phyloP scores from a whole-genome alignment of 2,329 filamentous ascomycete species.

The Cryphonectria carpinicola region DNA sequence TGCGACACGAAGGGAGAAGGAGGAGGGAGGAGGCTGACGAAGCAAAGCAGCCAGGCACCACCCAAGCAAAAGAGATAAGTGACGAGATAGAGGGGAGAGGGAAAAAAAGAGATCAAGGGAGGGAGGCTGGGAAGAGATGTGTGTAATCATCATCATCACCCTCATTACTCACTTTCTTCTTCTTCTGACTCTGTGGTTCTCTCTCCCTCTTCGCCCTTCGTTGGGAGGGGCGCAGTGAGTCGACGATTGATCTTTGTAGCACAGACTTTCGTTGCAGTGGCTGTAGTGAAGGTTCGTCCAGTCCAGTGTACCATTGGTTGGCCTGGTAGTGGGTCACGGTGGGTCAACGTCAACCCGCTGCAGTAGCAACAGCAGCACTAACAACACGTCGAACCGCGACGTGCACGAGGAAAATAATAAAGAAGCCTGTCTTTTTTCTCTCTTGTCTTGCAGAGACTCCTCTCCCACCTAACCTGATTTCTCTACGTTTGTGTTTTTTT shows the following conservation, averaged over 20 bases:
- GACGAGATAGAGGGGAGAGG: not conserved
- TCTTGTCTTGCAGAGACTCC: not conserved
- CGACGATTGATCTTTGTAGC: not conserved
- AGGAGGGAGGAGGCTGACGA: constrained; percentile 7
- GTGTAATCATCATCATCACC: not conserved
- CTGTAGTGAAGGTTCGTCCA: not conserved
- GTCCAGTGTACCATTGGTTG: constrained; percentile 1
- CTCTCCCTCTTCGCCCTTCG: not conserved
- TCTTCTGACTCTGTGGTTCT: not conserved
- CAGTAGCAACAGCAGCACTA: constrained; percentile 1
- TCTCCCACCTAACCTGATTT: not conserved
- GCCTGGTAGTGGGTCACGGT: not conserved
- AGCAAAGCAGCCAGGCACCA: not conserved
- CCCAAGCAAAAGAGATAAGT: not conserved
- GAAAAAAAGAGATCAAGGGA: not conserved
- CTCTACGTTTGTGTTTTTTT: not conserved
- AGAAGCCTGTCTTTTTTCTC: not conserved
- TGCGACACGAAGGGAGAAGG: not conserved
- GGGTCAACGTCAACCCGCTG: constrained; percentile 5
- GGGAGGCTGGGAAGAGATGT: not conserved
- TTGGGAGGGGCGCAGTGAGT: constrained; percentile 1
- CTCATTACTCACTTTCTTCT: not conserved
- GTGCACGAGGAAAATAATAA: constrained; percentile 1
- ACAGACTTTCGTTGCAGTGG: not conserved
- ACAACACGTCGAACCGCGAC: constrained; percentile 19